Evolutionary conservation across 345 rosid genomes (phyloP), one percentile per base, ranked within the genome.

Genomic region (Pistacia atlantica): DNA sequence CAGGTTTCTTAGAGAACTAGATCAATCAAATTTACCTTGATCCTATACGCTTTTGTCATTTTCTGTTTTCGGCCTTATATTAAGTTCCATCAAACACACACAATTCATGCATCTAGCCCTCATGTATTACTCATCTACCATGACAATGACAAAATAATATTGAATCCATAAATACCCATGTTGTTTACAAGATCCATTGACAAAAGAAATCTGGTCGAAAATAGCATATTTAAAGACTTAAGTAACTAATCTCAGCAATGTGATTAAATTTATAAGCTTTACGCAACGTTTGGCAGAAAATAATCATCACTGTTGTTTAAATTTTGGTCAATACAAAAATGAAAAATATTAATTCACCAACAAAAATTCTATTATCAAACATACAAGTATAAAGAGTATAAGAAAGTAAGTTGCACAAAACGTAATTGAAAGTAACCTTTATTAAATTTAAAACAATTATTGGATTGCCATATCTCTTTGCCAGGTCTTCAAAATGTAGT

Each of bases 381-480:
- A 17, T 69, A 8, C 9, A 33, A 52, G n/a, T n/a, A n/a, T 60
- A 63, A 11, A 58, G n/a, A 59, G 22, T 14, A 31, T 51, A 57
- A 25, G 38, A 65, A 42, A n/a, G 33, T 42, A 68, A 28, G 16
- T 54, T 49, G 58, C 72, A 51, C 16, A 17, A 48, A 67, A 58
- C 60, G 64, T 57, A 68, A 16, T 16, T 18, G 69, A 67, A 76
- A 83, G 58, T 33, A 73, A 92, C 99, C 97, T 96, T 96, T 46
- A 93, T 96, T 80, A 96, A 85, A 82, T 96, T 96, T 67, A 96
- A 98, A 80, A 92, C 93, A 74, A 96, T 93, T 69, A 93, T 92
- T 33, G 99, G 99, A 71, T 89, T 90, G 72, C 98, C 97, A 69
- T 93, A 96, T 92, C 99, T 88, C 73, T 77, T 85, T 77, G 86